Evolutionary conservation across 441 rosid genomes (phyloP).

Genomic region (Erodium moschatum): DNA sequence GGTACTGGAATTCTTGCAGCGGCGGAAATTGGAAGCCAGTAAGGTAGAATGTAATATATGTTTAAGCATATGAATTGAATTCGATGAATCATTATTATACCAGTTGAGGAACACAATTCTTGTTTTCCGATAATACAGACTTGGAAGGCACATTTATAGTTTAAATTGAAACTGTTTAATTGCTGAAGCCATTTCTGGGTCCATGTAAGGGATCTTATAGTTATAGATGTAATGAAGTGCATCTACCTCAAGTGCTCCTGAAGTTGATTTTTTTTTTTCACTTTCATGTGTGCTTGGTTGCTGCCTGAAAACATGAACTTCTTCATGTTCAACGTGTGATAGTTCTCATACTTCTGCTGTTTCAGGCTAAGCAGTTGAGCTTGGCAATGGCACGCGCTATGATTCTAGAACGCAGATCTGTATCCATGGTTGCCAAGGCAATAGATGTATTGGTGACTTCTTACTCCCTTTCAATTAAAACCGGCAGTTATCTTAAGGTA

Average conservation of each 20-base stretch:
- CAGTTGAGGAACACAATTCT: background rate
- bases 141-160: background rate
- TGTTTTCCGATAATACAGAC: constrained; percentile 3
- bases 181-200: background rate
- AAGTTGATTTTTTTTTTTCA: background rate
- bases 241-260: background rate
- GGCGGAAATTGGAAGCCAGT: constrained; percentile 78
- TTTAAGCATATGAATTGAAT: constrained; percentile 11
- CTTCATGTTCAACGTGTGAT: constrained; percentile 15
- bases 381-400: constrained; percentile 57
- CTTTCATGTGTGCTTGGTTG: background rate
- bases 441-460: constrained; percentile 70
- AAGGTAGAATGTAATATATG: constrained; percentile 44
- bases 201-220: background rate
- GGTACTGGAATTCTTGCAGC: constrained; percentile 78
- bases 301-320: background rate
- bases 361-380: constrained; percentile 85
- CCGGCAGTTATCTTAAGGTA: constrained; percentile 57
- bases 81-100: background rate
- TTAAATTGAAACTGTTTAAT: background rate
- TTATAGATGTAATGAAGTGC: background rate
- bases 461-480: constrained; percentile 58
- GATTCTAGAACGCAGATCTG: constrained; percentile 84
- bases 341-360: constrained; percentile 18
- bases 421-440: constrained; percentile 64